phyloP scores from a whole-genome alignment of 768 basidiomycete species.

The Cantharellus cinnabarinus region DNA sequence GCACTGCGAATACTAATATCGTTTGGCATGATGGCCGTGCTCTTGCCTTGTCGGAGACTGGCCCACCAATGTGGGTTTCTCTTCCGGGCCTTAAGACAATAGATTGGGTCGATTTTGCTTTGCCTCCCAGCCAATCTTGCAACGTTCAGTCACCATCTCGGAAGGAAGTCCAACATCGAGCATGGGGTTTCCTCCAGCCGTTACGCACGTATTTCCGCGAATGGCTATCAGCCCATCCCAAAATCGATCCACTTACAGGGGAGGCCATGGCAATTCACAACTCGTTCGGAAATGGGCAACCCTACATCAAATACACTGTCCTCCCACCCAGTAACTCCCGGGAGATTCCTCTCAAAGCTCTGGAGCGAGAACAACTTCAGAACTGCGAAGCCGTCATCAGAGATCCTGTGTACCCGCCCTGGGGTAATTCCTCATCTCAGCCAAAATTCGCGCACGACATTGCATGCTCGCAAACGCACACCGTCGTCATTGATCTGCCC shows the following conservation, averaged over 20 bases:
- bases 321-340: not conserved
- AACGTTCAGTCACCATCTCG: not conserved
- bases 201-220: not conserved
- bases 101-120: constrained; percentile 11
- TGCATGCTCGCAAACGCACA: constrained; percentile 17
- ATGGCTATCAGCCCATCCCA: constrained; percentile 6
- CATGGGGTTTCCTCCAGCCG: not conserved
- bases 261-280: constrained; percentile 12
- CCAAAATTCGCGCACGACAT: constrained; percentile 22
- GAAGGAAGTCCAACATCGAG: not conserved
- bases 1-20: constrained; percentile 20
- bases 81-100: constrained; percentile 20
- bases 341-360: not conserved
- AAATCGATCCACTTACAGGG: constrained; percentile 12
- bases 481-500: constrained; percentile 21
- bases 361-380: not conserved
- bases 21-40: constrained; percentile 17
- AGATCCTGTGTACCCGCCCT: not conserved
- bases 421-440: not conserved
- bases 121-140: not conserved
- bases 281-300: constrained; percentile 10
- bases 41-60: constrained; percentile 21
- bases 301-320: constrained; percentile 2
- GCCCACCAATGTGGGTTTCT: constrained; percentile 18
- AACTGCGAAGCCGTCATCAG: not conserved